Base-by-base conservation (phyloP, 2,329 filamentous ascomycete genomes). In the Venturia carpophila region DNA sequence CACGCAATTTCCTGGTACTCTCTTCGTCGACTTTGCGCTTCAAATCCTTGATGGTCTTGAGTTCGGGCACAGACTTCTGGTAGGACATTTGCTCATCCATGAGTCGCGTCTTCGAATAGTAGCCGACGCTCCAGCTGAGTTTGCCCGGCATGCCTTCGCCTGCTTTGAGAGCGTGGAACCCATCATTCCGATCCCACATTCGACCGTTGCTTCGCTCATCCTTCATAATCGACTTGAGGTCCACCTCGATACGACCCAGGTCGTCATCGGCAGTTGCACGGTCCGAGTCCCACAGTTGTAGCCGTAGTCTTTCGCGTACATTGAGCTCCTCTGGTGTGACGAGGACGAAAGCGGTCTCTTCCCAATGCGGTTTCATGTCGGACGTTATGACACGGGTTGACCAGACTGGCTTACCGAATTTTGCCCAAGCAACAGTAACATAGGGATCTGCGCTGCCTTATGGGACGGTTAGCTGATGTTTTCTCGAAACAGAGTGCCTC, bases 271-370 rank as follows among this genome's bases (percentile, higher is more conserved):
- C 88, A 1, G 85, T 87, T 63, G 84, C 82, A 55, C 85, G 84
- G 72, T 91, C 89, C 1, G 87, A 89, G 69, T 92, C 89, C 88
- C 88, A 92, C 0, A 91, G 78, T 70, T 91, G 87, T 1, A 91
- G 71, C 3, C 87, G 82, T 11, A 92, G 73, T 42, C 83, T 84
- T 74, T 90, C 88, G 27, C 87, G 83, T 0, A 89, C 87, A 67
- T 91, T 88, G 13, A 91, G 74, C 71, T 91, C 88, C 68, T 90
- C 85, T 0, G 85, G 81, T 0, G 87, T 86, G 1, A 91, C 87
- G 1, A 90, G 77, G n/a, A 91, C 75, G 66, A 83, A 87, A 27
- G 83, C 83, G 62, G 84, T 87, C 72, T 92, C 89, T 42, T 89
- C 80, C 88, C 88, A 91, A 58, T 78, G 79, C 0, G 89, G 89